These are phyloP conservation scores for Citrus mangshanensis DNA, from an alignment of 345 rosid genomes.

Conservation along the genomic window DNA sequence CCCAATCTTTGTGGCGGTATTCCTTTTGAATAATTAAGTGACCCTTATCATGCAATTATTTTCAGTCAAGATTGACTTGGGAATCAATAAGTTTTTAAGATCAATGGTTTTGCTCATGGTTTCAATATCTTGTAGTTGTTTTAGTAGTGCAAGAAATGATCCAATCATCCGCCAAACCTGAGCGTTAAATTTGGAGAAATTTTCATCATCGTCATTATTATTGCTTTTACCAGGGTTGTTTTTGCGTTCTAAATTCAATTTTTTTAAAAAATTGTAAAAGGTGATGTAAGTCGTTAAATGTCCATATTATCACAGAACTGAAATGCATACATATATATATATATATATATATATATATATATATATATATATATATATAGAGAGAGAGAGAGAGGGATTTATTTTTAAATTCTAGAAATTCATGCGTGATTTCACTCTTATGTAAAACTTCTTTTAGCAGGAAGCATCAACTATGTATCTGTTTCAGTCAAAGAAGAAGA, in stretches of 20 bases:
- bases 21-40: not conserved
- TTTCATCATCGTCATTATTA: no score
- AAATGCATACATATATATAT: no score
- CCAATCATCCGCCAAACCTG: not conserved
- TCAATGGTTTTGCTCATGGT: not conserved
- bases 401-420: no score
- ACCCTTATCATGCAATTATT: not conserved
- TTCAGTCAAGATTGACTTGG: conserved; percentile 1
- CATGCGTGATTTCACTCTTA: no score
- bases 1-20: not conserved
- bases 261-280: no score
- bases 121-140: not conserved
- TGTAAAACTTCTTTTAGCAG: no score
- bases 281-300: no score
- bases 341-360: no score
- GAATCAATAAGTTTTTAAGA: not conserved
- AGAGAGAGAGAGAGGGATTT: no score
- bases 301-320: no score
- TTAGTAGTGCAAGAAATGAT: not conserved
- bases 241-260: not conserved
- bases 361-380: no score
- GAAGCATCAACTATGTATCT: no score
- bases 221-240: not conserved
- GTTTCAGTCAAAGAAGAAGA: not conserved
- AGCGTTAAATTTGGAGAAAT: not conserved